Evolutionary conservation across 768 basidiomycete species (phyloP), one percentile per base, ranked within the genome.

Genomic region (Phaffia tasmanica): DNA sequence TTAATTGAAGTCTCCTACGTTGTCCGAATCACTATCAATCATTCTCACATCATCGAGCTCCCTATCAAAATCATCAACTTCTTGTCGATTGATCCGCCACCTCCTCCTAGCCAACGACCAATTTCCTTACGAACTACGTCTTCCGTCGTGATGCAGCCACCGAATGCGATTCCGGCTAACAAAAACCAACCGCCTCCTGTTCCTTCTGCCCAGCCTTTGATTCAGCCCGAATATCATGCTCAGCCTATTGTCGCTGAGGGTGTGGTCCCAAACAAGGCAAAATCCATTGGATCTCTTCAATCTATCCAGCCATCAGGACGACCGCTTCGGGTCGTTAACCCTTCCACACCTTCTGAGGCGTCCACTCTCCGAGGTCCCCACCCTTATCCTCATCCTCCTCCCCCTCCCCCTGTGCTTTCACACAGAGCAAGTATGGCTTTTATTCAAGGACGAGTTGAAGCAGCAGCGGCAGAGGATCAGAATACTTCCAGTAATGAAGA

Each of bases 51-150:
- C 63, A 86, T 86, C 67, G 83, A 83, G 25, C 74, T 92, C 11
- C 91, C 91, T 0, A 78, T 91, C 70, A 80, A 81, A 21, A 83
- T 93, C 71, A 80, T 91, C 78, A 91, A 86, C 73, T 88, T 89
- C 76, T 76, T 91, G 32, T 92, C 90, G 16, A 79, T 95, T 70
- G 89, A 93, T 74, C 88, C 89, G 25, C 86, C 86, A 16, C 85
- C 71, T 16, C 63, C 70, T 25, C 32, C 60, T 11, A 54, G 55
- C 30, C 53, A 55, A n/a, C 61, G 53, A 11, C 29, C 55, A n/a
- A 21, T 55, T 6, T 47, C 57, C 53, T 18, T 49, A 18, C 62
- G 57, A 29, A 16, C 8, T 27, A 23, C 23, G 15, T 9, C 32
- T 59, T 27, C 58, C n/a, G n/a, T 49, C 21, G 21, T 47, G 50